phyloP scores from a whole-genome alignment of 2,329 filamentous ascomycete species.

The Cercospora janseana region DNA sequence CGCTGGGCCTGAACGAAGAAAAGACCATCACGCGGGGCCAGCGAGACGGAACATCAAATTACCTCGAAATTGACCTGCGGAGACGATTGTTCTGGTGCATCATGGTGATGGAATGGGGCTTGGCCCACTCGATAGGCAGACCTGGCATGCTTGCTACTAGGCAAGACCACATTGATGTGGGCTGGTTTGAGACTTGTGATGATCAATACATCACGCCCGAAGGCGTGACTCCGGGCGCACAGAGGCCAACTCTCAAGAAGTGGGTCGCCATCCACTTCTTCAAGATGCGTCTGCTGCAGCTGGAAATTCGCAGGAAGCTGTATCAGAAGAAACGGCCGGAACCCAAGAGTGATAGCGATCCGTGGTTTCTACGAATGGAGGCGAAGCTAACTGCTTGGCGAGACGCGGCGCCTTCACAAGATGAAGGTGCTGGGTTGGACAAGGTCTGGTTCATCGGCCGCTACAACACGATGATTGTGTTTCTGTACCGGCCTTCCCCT shows the following conservation, averaged over 20 bases:
- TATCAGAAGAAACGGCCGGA: constrained; percentile 80
- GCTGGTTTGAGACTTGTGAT: constrained; percentile 77
- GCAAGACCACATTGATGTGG: constrained; percentile 79
- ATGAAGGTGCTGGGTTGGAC: constrained; percentile 68
- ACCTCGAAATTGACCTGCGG: constrained; percentile 82
- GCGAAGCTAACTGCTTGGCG: constrained; percentile 77
- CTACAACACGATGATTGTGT: constrained; percentile 84
- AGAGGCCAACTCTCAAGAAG: constrained; percentile 71
- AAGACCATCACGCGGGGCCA: constrained; percentile 72
- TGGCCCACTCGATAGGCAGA: constrained; percentile 83
- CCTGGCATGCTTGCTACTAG: constrained; percentile 81
- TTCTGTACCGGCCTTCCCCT: constrained; percentile 85
- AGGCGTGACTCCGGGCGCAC: constrained; percentile 68
- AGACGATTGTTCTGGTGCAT: constrained; percentile 86
- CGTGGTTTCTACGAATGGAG: constrained; percentile 82
- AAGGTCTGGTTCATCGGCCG: constrained; percentile 63
- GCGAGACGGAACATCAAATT: constrained; percentile 60
- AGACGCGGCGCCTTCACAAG: constrained; percentile 69
- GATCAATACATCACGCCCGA: constrained; percentile 78
- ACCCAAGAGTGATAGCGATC: constrained; percentile 75
- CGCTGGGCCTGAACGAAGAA: constrained; percentile 83
- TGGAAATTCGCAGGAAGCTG: constrained; percentile 80
- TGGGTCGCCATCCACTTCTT: constrained; percentile 88
- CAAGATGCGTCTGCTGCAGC: constrained; percentile 82
- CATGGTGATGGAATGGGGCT: constrained; percentile 80